phyloP scores from a whole-genome alignment of 192 early-diverging fungal species.

The Backusella circina region DNA sequence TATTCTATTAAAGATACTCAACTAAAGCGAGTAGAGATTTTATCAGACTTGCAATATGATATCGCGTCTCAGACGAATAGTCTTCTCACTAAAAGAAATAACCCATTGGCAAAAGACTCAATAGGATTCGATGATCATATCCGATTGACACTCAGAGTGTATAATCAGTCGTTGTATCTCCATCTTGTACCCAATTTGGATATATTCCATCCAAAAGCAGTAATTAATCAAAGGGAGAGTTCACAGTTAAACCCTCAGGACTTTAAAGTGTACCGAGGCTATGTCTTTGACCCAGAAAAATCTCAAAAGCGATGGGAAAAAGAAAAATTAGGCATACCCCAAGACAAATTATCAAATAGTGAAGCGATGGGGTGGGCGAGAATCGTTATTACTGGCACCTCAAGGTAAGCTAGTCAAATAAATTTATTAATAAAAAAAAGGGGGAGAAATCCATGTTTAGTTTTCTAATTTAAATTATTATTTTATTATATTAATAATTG shows the following conservation, averaged over 20 bases:
- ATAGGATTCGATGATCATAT: conserved; percentile 46
- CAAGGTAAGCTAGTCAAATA: conserved; percentile 6
- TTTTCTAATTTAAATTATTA: background rate
- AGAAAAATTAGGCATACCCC: conserved; percentile 6
- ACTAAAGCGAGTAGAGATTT: background rate
- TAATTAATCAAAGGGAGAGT: conserved; percentile 24
- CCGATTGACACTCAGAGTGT: conserved; percentile 54
- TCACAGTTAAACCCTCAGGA: conserved; percentile 27
- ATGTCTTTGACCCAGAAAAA: conserved; percentile 31
- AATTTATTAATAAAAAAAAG: conserved; percentile 10
- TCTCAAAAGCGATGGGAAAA: conserved; percentile 12
- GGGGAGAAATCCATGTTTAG: background rate
- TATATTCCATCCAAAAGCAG: conserved; percentile 64
- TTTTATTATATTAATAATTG: background rate
- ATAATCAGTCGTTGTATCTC: conserved; percentile 62
- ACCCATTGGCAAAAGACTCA: background rate
- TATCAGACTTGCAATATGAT: background rate
- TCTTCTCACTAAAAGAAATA: conserved; percentile 8
- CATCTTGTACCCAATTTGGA: conserved; percentile 67
- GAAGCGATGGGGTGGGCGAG: conserved; percentile 56
- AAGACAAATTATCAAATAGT: conserved; percentile 27
- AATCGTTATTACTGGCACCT: conserved; percentile 38
- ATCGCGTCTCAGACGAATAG: conserved; percentile 10
- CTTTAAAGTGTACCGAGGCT: conserved; percentile 53
- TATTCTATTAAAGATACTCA: background rate